Evolutionary conservation across 129 eudicot species (phyloP), one percentile per base, ranked within the genome.

Genomic region (Helichrysum umbraculigerum): DNA sequence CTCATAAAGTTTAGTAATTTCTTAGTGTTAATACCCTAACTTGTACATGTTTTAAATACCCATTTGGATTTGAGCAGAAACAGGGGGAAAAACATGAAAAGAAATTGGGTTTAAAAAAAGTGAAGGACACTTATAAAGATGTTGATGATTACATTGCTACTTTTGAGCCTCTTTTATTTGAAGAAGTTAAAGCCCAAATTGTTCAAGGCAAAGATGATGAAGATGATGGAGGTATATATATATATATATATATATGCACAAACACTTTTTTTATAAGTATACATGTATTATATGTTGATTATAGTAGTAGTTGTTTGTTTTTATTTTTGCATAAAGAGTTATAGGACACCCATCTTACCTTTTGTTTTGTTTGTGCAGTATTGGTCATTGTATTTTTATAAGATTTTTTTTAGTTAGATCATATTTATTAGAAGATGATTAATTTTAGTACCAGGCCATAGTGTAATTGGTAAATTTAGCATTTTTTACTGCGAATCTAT

Each of bases 111-210:
- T 57, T 94, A 77, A 91, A 77, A 76, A 62, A 83, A 70, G 97
- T 88, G 47, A 91, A 91, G 91, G 83, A 87, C 60, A 83, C 87
- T 11, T 94, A 83, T 22, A 77, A 77, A 72, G 88, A 86, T 84
- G 93, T 91, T 41, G 84, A 94, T 74, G 97, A 94, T 21, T 94
- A 94, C 78, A 81, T 94, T 70, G 56, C 81, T 2, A 88, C 87
- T 1, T 94, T 88, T 78, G 97, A 94, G 87, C 98, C 97, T 15
- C 91, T 94, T 44, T 74, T 94, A 41, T 94, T 94, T 76, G 97
- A 94, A 89, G 98, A 94, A 79, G 98, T 86, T 75, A 94, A 94
- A 80, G 97, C 97, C 57, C 97, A 94, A 76, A 91, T 94, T 58
- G 35, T 82, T 6, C 88, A 84, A 76, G 66, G 75, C 33, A 81